Conservation (phyloP, 495 filamentous ascomycete species). For the Penicillium atrosanguineum region DNA sequence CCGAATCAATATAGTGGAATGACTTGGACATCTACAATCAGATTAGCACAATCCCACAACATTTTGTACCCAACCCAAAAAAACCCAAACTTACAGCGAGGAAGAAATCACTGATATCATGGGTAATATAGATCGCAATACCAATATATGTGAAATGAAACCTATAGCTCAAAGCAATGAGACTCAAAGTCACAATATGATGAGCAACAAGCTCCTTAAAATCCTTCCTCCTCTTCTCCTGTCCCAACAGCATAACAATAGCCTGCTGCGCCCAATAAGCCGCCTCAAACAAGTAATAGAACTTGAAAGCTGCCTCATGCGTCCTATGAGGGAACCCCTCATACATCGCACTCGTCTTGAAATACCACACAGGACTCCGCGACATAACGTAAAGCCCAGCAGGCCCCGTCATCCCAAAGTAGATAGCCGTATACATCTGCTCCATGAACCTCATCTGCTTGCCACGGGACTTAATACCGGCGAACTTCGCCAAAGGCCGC, state of each 20-base stretch:
- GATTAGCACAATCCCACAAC: background rate
- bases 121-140: constrained; percentile 84
- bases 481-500: constrained; percentile 61
- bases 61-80: background rate
- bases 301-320: constrained; percentile 77
- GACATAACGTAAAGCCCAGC: constrained; percentile 84
- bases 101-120: constrained; percentile 92
- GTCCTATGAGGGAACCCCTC: constrained; percentile 76
- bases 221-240: constrained; percentile 88
- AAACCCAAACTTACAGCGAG: constrained; percentile 63
- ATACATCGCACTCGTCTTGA: constrained; percentile 80
- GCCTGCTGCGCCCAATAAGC: constrained; percentile 91
- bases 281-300: constrained; percentile 88
- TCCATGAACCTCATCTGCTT: constrained; percentile 91
- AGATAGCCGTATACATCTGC: constrained; percentile 86
- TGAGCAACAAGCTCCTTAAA: constrained; percentile 85
- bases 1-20: constrained; percentile 78
- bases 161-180: constrained; percentile 81
- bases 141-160: constrained; percentile 96
- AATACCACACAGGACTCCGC: constrained; percentile 84
- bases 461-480: constrained; percentile 59
- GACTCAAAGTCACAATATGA: constrained; percentile 76
- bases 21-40: constrained; percentile 69
- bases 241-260: constrained; percentile 73
- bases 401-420: constrained; percentile 77